Conservation (phyloP, 108 stramenopile genomes). For the Skeletonema tropicum region DNA sequence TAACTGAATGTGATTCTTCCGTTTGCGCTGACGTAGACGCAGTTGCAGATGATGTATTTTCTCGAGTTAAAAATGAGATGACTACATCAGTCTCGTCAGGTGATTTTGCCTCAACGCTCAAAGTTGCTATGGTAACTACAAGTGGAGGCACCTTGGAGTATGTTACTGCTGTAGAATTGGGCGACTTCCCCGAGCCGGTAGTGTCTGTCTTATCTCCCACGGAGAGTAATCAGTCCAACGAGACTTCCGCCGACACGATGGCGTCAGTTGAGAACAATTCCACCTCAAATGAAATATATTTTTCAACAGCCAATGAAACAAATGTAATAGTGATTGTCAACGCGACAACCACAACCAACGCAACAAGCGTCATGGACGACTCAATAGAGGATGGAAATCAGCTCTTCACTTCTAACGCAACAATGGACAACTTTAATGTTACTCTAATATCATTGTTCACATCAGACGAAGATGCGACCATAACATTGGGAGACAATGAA, state of each 20-base stretch:
- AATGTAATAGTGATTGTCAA: no score
- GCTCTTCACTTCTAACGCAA: not conserved
- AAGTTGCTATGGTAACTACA: not conserved
- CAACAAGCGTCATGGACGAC: not conserved
- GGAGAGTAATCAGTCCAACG: not conserved
- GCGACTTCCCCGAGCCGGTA: not conserved
- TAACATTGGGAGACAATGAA: not conserved
- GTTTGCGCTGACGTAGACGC: not conserved
- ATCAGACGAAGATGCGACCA: not conserved
- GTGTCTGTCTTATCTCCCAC: not conserved
- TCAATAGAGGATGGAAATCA: not conserved
- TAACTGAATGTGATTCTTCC: not conserved
- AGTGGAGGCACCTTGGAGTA: not conserved
- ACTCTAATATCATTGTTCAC: not conserved
- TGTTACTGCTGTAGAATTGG: not conserved
- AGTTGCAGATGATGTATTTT: conserved; percentile 2
- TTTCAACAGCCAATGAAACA: not conserved
- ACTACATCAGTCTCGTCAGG: not conserved
- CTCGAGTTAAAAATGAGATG: not conserved
- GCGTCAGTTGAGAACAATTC: not conserved
- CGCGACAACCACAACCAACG: not conserved
- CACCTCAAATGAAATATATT: not conserved
- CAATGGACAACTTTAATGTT: not conserved
- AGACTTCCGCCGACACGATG: not conserved
- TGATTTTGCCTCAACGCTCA: not conserved